Evolutionary conservation across 2,329 filamentous ascomycete genomes (phyloP).

Genomic region (Hypoxylon sp.): DNA sequence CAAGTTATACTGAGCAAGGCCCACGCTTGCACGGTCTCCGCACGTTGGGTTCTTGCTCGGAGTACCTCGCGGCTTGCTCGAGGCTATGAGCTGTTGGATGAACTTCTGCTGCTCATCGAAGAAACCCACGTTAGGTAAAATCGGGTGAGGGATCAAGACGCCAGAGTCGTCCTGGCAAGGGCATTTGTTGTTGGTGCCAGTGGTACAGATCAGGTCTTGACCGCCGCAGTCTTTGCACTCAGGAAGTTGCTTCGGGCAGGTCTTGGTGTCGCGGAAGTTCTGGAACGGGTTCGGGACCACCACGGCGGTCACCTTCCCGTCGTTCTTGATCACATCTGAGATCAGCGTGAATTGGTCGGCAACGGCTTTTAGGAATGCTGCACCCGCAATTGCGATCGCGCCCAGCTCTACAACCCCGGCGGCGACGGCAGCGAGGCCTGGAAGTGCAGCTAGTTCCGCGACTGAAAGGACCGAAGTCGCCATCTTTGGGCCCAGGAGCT

Average conservation of each 20-base stretch:
- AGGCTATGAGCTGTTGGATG: neutral
- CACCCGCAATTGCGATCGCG: neutral
- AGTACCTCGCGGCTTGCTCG: neutral
- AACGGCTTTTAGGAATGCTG: neutral
- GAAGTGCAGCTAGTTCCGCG: neutral
- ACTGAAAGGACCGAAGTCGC: neutral
- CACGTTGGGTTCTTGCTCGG: neutral
- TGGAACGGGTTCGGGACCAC: neutral
- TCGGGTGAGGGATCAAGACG: neutral
- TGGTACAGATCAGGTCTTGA: neutral
- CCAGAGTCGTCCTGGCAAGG: neutral
- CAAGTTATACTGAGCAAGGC: neutral
- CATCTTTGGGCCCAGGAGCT: neutral
- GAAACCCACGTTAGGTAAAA: neutral
- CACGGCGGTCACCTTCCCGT: neutral
- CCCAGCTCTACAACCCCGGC: neutral
- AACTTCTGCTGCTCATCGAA: neutral
- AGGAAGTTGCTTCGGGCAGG: neutral
- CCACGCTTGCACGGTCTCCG: neutral
- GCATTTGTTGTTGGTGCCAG: neutral
- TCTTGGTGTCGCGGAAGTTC: conserved; percentile 9
- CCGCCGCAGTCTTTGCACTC: neutral
- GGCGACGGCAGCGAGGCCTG: neutral
- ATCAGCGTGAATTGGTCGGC: neutral
- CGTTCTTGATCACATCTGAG: neutral